These are phyloP conservation scores for Sphagnum magellanicum DNA, from an alignment of 228 moss, liverwort and hornwort species.

Conservation along the genomic window DNA sequence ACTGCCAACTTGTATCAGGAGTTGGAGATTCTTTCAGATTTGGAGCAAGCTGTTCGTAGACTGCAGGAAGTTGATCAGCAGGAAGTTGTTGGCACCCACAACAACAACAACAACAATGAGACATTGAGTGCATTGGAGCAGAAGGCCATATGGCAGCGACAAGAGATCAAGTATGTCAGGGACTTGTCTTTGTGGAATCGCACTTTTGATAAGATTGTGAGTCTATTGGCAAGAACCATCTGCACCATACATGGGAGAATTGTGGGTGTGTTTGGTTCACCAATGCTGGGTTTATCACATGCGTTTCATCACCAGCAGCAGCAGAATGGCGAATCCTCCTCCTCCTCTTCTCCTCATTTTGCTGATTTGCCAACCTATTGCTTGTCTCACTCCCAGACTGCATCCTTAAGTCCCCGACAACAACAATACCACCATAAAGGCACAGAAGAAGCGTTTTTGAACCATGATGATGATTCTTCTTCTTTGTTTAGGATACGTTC, in stretches of 20 bases:
- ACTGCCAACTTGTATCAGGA: constrained; percentile 86
- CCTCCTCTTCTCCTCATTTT: constrained; percentile 4
- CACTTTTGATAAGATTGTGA: constrained; percentile 84
- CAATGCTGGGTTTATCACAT: constrained; percentile 83
- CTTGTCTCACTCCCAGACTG: constrained; percentile 33
- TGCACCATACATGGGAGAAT: constrained; percentile 92
- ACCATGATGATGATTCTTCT: neutral
- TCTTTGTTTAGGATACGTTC: constrained; percentile 58
- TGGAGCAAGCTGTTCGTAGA: constrained; percentile 75
- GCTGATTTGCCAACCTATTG: constrained; percentile 8
- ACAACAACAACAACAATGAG: constrained; percentile 49
- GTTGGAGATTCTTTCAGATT: constrained; percentile 74
- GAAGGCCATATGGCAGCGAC: constrained; percentile 76
- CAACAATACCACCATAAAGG: too few species aligned
- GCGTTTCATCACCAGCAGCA: constrained; percentile 40
- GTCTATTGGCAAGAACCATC: constrained; percentile 73
- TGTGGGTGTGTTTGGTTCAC: constrained; percentile 77
- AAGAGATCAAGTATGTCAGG: constrained; percentile 79
- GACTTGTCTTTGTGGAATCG: constrained; percentile 93
- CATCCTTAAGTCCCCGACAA: constrained; percentile 41
- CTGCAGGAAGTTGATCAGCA: constrained; percentile 57
- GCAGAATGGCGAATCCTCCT: constrained; percentile 28
- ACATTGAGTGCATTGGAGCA: constrained; percentile 65
- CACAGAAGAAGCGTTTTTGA: too few species aligned
- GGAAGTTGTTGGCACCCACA: too few species aligned